phyloP scores from a whole-genome alignment of 225 moss, liverwort and hornwort genomes.

The Marchantia polymorpha region DNA sequence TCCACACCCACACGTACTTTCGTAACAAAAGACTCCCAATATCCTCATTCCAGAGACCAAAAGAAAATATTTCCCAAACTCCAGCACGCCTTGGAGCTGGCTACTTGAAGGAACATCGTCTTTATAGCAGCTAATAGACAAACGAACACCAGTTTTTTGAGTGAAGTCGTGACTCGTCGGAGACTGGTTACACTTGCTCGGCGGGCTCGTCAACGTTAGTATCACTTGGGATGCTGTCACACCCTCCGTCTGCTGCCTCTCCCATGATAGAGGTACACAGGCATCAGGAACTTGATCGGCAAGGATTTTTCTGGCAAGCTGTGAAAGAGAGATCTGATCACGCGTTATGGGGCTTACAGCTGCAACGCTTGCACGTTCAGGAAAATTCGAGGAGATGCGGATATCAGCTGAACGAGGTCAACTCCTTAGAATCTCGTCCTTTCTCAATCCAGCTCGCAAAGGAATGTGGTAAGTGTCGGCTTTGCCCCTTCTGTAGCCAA shows the following conservation, averaged over 20 bases:
- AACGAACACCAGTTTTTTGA: neutral
- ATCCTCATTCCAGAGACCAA: no score
- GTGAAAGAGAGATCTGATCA: neutral
- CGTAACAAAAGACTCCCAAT: no score
- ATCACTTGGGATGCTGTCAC: neutral
- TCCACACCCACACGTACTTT: no score
- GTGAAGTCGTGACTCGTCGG: neutral
- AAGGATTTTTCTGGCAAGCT: neutral
- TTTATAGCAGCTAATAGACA: neutral
- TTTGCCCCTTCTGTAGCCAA: conserved; percentile 14
- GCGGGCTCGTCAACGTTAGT: neutral
- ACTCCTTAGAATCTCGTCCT: conserved; percentile 9
- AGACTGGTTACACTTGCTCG: neutral
- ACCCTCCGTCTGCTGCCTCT: neutral
- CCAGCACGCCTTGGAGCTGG: no score
- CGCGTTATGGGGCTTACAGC: neutral
- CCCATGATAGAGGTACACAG: neutral
- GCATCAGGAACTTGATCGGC: neutral
- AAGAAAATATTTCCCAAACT: no score
- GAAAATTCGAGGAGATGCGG: neutral
- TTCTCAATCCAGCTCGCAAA: neutral
- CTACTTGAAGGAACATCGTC: neutral
- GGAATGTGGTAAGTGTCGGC: neutral
- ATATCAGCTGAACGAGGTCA: neutral
- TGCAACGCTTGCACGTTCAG: neutral